A percentile compares a stretch with the other conserved stretches of the same genome.
Evolutionary conservation across 495 filamentous ascomycete species (phyloP).

Genomic region (Penicillium flavigenum): DNA sequence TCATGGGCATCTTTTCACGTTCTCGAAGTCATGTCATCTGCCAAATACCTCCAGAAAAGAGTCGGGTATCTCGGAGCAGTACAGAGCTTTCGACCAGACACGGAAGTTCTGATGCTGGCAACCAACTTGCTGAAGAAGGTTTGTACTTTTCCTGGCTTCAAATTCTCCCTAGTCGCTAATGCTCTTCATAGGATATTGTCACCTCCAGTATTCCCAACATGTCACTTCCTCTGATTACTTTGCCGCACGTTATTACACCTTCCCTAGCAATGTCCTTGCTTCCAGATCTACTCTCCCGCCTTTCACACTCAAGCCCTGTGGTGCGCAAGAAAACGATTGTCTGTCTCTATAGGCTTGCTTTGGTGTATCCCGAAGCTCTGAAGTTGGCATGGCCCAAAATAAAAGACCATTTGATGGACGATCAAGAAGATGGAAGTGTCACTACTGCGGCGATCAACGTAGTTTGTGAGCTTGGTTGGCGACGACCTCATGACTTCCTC

Average conservation of each 20-base stretch:
- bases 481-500: slow-evolving; percentile 89
- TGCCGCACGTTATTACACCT: slow-evolving; percentile 89
- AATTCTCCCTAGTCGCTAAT: background rate
- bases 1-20: slow-evolving; percentile 99
- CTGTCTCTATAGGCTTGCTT: slow-evolving; percentile 83
- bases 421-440: slow-evolving; percentile 85
- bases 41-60: slow-evolving; percentile 90
- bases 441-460: slow-evolving; percentile 96
- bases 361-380: slow-evolving; percentile 93
- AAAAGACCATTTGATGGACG: slow-evolving; percentile 89
- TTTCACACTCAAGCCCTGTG: slow-evolving; percentile 76
- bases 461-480: slow-evolving; percentile 92
- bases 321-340: slow-evolving; percentile 95
- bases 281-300: slow-evolving; percentile 78
- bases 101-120: slow-evolving; percentile 95
- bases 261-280: slow-evolving; percentile 86
- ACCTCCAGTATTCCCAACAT: slow-evolving; percentile 72
- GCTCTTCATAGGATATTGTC: slow-evolving; percentile 65
- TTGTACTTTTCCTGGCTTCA: background rate
- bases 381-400: slow-evolving; percentile 94
- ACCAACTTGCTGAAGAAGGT: slow-evolving; percentile 98
- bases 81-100: slow-evolving; percentile 93
- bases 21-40: slow-evolving; percentile 95
- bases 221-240: slow-evolving; percentile 76
- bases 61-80: slow-evolving; percentile 95